Conservation (phyloP, 1,139 yeast genomes). For the Eremothecium gossypii region DNA sequence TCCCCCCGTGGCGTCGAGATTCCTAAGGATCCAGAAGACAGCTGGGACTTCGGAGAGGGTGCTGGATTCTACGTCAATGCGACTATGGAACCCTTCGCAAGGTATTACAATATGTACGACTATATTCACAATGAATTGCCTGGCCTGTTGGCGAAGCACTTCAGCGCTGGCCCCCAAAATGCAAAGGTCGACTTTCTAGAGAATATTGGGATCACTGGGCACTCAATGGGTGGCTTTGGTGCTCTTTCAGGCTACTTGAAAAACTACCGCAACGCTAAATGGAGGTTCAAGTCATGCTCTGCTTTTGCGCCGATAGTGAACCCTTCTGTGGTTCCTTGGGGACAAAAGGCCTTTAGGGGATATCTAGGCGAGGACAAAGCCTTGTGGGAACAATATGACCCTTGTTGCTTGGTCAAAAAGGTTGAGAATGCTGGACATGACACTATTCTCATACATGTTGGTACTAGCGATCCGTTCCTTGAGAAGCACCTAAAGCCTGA, state of each 20-base stretch:
- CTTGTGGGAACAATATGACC: conserved; percentile 71
- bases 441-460: conserved; percentile 74
- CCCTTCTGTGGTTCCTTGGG: conserved; percentile 78
- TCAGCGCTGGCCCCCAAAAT: conserved; percentile 37
- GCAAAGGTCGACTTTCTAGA: conserved; percentile 30
- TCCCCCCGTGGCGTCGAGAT: conserved; percentile 90
- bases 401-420: conserved; percentile 56
- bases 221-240: conserved; percentile 98
- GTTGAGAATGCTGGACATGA: conserved; percentile 36
- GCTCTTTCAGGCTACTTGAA: conserved; percentile 70
- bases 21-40: conserved; percentile 83
- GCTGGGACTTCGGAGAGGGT: conserved; percentile 89
- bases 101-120: conserved; percentile 76
- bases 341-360: conserved; percentile 68
- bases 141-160: conserved; percentile 31
- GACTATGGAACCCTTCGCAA: conserved; percentile 57
- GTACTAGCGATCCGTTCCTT: conserved; percentile 64
- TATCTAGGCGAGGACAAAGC: conserved; percentile 56
- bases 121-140: conserved; percentile 75
- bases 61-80: conserved; percentile 95
- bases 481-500: conserved; percentile 71
- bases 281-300: conserved; percentile 60
- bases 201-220: conserved; percentile 74
- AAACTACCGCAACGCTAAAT: conserved; percentile 47
- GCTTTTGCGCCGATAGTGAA: conserved; percentile 89